These are phyloP conservation scores for Hymenoscyphus infarciens DNA, from an alignment of 2,329 filamentous ascomycete genomes.

Conservation along the genomic window DNA sequence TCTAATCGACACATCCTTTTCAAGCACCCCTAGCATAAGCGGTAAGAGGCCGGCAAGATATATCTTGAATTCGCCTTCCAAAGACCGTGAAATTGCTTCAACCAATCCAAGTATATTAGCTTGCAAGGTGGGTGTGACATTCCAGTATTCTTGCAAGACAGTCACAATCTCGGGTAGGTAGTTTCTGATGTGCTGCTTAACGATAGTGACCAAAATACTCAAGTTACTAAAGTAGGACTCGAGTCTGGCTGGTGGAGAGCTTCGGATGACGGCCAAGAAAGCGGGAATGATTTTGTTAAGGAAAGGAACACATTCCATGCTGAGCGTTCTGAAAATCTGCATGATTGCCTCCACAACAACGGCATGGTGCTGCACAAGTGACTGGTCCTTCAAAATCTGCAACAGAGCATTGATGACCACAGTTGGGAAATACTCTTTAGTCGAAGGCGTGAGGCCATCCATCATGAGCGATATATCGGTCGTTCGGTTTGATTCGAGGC, in stretches of 20 bases:
- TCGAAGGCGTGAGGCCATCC: conserved; percentile 92
- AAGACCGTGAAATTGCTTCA: conserved; percentile 86
- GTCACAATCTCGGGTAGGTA: conserved; percentile 84
- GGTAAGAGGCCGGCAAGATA: conserved; percentile 87
- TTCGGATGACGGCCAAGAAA: conserved; percentile 84
- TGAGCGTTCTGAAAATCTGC: conserved; percentile 96
- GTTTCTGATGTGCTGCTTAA: conserved; percentile 91
- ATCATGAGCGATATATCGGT: conserved; percentile 98
- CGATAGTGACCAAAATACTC: conserved; percentile 87
- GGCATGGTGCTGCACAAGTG: conserved; percentile 85
- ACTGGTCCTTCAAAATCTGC: conserved; percentile 86
- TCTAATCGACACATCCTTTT: conserved; percentile 74
- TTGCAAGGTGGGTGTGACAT: conserved; percentile 73
- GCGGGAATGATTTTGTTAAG: conserved; percentile 91
- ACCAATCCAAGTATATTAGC: conserved; percentile 88
- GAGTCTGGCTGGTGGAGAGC: conserved; percentile 70
- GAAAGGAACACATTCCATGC: conserved; percentile 93
- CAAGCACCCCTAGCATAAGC: conserved; percentile 89
- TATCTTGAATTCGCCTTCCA: conserved; percentile 97
- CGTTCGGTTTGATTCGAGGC: conserved; percentile 60
- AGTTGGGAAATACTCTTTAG: conserved; percentile 97
- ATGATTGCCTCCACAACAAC: conserved; percentile 96
- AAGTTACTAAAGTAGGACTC: conserved; percentile 98
- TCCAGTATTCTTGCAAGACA: conserved; percentile 88
- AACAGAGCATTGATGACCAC: conserved; percentile 96